Conservation (phyloP, 768 basidiomycete genomes). For the Kwoniella dejecticola region DNA sequence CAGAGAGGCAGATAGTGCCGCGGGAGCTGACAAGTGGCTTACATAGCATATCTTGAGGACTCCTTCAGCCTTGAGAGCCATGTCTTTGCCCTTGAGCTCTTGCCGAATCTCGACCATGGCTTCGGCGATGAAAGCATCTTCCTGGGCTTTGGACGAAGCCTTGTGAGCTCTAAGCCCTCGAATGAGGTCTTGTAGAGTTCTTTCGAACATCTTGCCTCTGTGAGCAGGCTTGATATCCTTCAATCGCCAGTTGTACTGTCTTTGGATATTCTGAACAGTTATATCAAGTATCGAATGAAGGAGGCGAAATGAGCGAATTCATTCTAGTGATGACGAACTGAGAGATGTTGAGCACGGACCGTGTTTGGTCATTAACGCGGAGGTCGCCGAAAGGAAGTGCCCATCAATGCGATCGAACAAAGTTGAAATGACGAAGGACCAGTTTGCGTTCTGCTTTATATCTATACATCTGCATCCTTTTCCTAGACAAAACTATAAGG, state of each 20-base stretch:
- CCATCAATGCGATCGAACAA: background rate
- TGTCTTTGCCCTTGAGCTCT: conserved; percentile 90
- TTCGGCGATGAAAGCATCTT: conserved; percentile 71
- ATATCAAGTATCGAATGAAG: background rate
- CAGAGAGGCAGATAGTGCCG: no score
- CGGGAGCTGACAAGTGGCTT: conserved; percentile 55
- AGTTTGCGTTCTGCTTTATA: background rate
- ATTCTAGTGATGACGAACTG: background rate
- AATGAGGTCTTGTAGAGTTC: conserved; percentile 91
- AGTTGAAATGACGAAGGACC: conserved; percentile 1
- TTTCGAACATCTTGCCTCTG: conserved; percentile 86
- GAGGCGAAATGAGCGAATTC: background rate
- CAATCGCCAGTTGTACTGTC: no score
- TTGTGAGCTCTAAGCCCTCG: conserved; percentile 94
- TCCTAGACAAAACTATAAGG: no score
- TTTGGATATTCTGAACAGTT: no score
- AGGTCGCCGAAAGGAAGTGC: conserved; percentile 8
- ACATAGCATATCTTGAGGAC: conserved; percentile 96
- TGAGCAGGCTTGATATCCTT: no score
- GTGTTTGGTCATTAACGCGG: background rate
- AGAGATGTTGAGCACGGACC: background rate
- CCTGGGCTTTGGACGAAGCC: conserved; percentile 84
- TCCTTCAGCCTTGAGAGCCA: conserved; percentile 94
- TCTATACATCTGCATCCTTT: background rate
- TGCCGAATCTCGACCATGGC: conserved; percentile 65